Base-by-base conservation (phyloP, 441 rosid genomes). In the Capsella rubella region DNA sequence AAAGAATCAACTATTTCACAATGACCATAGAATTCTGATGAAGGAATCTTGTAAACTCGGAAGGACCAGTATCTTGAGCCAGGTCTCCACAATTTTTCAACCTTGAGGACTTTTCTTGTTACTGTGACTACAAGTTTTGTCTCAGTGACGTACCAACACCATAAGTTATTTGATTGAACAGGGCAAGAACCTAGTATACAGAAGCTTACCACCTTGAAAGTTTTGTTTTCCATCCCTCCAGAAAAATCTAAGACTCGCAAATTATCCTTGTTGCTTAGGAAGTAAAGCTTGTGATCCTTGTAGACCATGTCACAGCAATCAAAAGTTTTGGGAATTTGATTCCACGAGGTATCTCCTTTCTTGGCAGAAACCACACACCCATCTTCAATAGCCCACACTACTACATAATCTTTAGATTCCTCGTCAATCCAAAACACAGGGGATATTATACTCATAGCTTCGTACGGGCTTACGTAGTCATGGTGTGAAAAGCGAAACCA, bases 251-350 rank as follows among this genome's bases (percentile, higher is more conserved):
- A 34, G 37, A 34, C 8, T 34, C 8, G 8, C n/a, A 50, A 50
- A 50, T 1, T 5, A 34, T 2, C 37, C 10, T 3, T 1, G 14
- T 25, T 8, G 55, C n/a, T 4, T 4, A 50, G 2, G 55, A 25
- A 51, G 32, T 25, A 51, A 51, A 51, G 32, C 56, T 51, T 51
- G 32, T 51, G 56, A 51, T 51, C 56, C 56, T 51, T 51, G 56
- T 51, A 51, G 25, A 51, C 56, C 56, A 51, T 51, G 29, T 21
- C 7, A 4, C 4, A 21, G 11, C 14, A 43, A 43, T 14, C 15
- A 14, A 16, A 43, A 43, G 15, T 1, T 13, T 42, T 6, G 3
- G 47, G 47, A 12, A 42, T 46, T 7, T 46, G 50, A 46, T 46
- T 46, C 51, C 51, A 15, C 10, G 4, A 47, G 25, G 10, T n/a